These are phyloP conservation scores for Wickerhamiella sergipiensis DNA, from an alignment of 805 yeast species.

Conservation along the genomic window DNA sequence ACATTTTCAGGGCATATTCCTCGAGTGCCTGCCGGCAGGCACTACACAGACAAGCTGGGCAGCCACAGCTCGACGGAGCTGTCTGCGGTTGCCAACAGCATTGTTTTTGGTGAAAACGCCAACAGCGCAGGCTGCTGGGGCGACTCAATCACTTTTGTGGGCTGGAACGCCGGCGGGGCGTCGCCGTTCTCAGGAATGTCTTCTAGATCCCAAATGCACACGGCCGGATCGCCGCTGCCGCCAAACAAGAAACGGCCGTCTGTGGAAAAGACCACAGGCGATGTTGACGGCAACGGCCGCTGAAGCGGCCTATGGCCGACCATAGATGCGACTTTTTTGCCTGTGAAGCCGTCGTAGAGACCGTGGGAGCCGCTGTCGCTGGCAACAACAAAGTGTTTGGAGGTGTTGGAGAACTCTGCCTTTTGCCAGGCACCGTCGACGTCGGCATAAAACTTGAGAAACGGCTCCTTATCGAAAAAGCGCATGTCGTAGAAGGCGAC, in stretches of 20 bases:
- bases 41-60: conserved; percentile 3
- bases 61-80: conserved; percentile 35
- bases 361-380: conserved; percentile 44
- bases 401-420: conserved; percentile 68
- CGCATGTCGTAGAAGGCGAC: conserved; percentile 50
- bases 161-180: conserved; percentile 9
- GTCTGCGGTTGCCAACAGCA: conserved; percentile 54
- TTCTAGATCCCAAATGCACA: conserved; percentile 39
- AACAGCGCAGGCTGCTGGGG: conserved; percentile 12
- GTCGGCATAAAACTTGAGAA: conserved; percentile 31
- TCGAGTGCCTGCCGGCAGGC: not conserved
- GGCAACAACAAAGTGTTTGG: conserved; percentile 46
- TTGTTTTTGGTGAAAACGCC: conserved; percentile 44
- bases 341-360: conserved; percentile 58
- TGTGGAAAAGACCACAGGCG: conserved; percentile 46
- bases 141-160: conserved; percentile 18
- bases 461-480: conserved; percentile 45
- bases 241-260: conserved; percentile 51
- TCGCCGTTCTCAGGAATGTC: conserved; percentile 5
- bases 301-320: conserved; percentile 36
- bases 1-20: no score
- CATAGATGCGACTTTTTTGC: conserved; percentile 35
- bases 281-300: conserved; percentile 27
- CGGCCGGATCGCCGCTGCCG: conserved; percentile 42
- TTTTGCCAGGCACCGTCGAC: conserved; percentile 37